Base-by-base conservation (phyloP, 192 early-diverging fungal genomes). In the Rhizophagus clarus region DNA sequence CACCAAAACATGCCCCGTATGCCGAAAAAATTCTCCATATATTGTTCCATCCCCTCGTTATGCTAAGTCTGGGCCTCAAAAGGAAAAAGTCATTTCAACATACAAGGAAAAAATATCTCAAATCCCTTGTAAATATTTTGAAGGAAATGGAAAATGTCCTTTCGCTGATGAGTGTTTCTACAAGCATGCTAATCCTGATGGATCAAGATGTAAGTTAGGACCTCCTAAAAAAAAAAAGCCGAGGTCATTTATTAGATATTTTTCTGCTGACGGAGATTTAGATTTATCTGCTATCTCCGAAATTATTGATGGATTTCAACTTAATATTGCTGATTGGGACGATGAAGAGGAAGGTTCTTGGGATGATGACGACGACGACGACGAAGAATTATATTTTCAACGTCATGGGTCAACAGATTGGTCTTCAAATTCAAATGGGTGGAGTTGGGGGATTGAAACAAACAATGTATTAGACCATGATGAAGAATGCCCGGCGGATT, bases 81-180 rank as follows among this genome's bases (percentile, higher is more conserved):
- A 77, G 14, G 61, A 40, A 15, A 11, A 51, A 14, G 66, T 77
- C 7, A 77, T 77, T 31, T 28, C 22, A 51, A 32, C 61, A 42
- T 77, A 77, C 24, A 77, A 40, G 34, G 60, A 61, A 28, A n/a
- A 28, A 42, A 17, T 77, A 42, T 24, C 61, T 28, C 60, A 26
- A 26, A 77, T 77, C 42, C 75, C 75, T 45, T 77, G 75, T 51
- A 77, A 77, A 66, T 77, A 77, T 26, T 77, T 77, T 42, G 26
- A 32, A 64, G 40, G 26, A 4, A 22, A 22, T 24, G 64, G 32
- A 63, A 63, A 24, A 24, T 77, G 75, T 15, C 75, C 75, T 64
- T 77, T 77, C 42, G 75, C 42, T 24, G 61, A 77, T 62, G 15
- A 17, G 7, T 77, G 75, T 26, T 45, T 64, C 20, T 77, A 64